Conservation (phyloP, 2,329 filamentous ascomycete genomes). For the Aureobasidium vineae region DNA sequence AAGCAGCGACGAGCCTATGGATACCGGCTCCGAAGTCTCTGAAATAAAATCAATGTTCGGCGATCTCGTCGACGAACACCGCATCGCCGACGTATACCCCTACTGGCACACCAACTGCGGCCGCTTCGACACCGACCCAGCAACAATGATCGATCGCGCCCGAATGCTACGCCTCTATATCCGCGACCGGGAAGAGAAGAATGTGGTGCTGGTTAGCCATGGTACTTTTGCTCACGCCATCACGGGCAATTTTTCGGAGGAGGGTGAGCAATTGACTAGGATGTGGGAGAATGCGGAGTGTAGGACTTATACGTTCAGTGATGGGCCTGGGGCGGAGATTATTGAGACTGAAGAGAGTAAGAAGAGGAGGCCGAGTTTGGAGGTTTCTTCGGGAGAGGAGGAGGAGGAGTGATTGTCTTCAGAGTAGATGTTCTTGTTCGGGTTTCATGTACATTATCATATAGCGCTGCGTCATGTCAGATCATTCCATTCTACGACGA, state of each 20-base stretch:
- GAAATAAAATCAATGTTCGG: constrained; percentile 63
- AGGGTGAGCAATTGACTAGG: background rate
- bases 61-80: constrained; percentile 61
- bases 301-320: constrained; percentile 4
- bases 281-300: constrained; percentile 37
- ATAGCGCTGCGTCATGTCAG: background rate
- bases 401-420: background rate
- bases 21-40: constrained; percentile 62
- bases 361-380: background rate
- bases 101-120: constrained; percentile 67
- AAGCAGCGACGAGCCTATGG: constrained; percentile 69
- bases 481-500: background rate
- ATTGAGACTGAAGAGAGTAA: constrained; percentile 3
- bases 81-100: constrained; percentile 48
- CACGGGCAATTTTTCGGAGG: constrained; percentile 72
- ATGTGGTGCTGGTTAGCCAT: constrained; percentile 76
- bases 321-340: background rate
- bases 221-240: constrained; percentile 82
- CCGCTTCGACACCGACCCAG: constrained; percentile 46
- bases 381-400: background rate
- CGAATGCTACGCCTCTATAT: constrained; percentile 59
- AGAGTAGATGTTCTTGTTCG: background rate
- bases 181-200: constrained; percentile 53
- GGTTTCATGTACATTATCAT: background rate
- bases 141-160: constrained; percentile 62